These are phyloP conservation scores for Spatholobus suberectus DNA, from an alignment of 306 rosid genomes.

Conservation along the genomic window DNA sequence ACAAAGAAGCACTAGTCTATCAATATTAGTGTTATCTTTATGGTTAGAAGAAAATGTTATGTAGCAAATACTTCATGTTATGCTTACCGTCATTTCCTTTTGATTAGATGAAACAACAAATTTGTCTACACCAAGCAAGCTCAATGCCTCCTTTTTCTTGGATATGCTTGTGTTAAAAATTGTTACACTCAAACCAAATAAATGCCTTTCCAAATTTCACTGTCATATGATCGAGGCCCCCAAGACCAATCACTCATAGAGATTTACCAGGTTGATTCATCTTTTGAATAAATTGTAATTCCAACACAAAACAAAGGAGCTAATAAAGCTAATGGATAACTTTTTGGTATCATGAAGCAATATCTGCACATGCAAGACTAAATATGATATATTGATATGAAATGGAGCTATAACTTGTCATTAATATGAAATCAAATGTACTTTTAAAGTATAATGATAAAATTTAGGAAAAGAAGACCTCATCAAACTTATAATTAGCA, in stretches of 20 bases:
- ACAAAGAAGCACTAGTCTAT: no score
- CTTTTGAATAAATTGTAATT: conserved; percentile 79
- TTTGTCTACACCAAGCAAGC: conserved; percentile 71
- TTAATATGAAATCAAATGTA: not conserved
- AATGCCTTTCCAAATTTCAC: conserved; percentile 89
- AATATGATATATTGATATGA: conserved; percentile 17
- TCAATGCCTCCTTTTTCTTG: conserved; percentile 85
- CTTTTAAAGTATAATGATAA: not conserved
- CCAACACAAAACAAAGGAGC: conserved; percentile 98
- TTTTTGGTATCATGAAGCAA: conserved; percentile 79
- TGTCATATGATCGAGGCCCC: conserved; percentile 95
- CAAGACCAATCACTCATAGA: conserved; percentile 90
- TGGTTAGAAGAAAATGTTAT: not conserved
- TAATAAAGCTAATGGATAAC: conserved; percentile 78
- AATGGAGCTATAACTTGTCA: not conserved
- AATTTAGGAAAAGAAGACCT: not conserved
- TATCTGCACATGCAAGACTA: conserved; percentile 62
- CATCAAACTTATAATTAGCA: not conserved
- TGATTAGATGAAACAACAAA: conserved; percentile 81
- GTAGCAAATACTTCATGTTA: conserved; percentile 4
- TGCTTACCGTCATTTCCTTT: conserved; percentile 68
- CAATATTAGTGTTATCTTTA: not conserved
- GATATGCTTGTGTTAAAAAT: conserved; percentile 80
- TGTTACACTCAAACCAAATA: conserved; percentile 76
- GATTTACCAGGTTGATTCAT: conserved; percentile 94